A percentile compares a stretch with the other conserved stretches of the same genome.
Evolutionary conservation across 192 early-diverging fungal species (phyloP).

Genomic region (Coemansia sp.): DNA sequence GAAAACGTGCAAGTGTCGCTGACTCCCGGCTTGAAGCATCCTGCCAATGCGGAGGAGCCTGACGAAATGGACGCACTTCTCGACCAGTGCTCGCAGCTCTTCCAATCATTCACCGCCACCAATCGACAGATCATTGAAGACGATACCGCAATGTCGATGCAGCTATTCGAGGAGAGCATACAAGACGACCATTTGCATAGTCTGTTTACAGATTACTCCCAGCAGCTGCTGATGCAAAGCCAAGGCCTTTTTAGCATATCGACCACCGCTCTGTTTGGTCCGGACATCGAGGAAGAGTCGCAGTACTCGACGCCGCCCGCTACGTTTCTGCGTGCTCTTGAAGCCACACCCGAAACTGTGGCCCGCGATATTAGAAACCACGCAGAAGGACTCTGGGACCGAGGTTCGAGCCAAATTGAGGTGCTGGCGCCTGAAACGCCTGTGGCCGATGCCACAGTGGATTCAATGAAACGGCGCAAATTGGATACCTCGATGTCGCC

Average conservation of each 20-base stretch:
- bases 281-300: background rate
- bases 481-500: background rate
- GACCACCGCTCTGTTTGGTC: background rate
- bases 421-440: slow-evolving; percentile 4
- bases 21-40: background rate
- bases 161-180: slow-evolving; percentile 31
- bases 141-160: slow-evolving; percentile 16
- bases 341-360: slow-evolving; percentile 16
- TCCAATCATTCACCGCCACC: slow-evolving; percentile 3
- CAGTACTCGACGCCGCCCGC: slow-evolving; percentile 15
- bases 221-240: background rate
- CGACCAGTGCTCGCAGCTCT: slow-evolving; percentile 25
- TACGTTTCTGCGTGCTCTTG: slow-evolving; percentile 16
- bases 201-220: slow-evolving; percentile 17
- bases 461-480: background rate
- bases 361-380: slow-evolving; percentile 12
- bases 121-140: background rate
- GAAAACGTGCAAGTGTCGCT: background rate
- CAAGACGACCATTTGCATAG: slow-evolving; percentile 25
- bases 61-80: slow-evolving; percentile 17
- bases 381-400: background rate
- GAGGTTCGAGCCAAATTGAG: background rate
- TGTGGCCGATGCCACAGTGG: background rate
- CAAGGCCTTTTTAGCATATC: background rate
- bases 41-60: background rate